Evolutionary conservation across 495 filamentous ascomycete genomes (phyloP), one percentile per base, ranked within the genome.

Genomic region (Neurospora pannonica): DNA sequence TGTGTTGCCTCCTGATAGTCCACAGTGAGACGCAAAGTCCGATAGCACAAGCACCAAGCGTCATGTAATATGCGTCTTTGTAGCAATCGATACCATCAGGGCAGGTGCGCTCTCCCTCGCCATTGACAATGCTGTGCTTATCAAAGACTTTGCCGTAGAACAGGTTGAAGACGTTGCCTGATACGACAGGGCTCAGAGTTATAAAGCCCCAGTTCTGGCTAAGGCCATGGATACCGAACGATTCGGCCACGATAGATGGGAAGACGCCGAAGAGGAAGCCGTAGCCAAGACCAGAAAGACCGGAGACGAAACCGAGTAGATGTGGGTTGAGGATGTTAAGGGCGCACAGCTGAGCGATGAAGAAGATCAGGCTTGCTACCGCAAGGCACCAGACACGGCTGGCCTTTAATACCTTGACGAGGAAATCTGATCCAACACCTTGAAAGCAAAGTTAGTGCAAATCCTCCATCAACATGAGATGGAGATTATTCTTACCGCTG

Each of bases 261-360:
- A 92, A 97, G 71, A 97, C 94, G 77, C 97, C 96, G 79, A 98
- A 98, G 3, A 98, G 87, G 77, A 97, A 93, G 1, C 96, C 96
- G 83, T 99, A 99, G 6, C 90, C 96, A 8, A 98, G 85, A 15
- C 96, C 96, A 6, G 92, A 97, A 54, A 97, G 86, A 2, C 88
- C 88, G 2, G 95, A 97, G 38, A 98, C 91, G 46, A 93, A 81
- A 75, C 87, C 89, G 4, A 98, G 90, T 39, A 88, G 83, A 79
- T 95, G 87, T 0, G 96, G 96, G 82, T 97, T 94, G 74, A 87
- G 86, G 76, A 98, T 90, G n/a, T 84, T 88, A 42, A 94, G 83
- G 6, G 93, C 96, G 74, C 87, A 92, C 21, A 97, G 76, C 81
- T 98, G 95, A 17, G 93, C 95, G 15, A 92, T 70, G 46, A 88